These are phyloP conservation scores for Globisporangium apiculatum DNA, from an alignment of 352 stramenopile genomes.

Conservation along the genomic window DNA sequence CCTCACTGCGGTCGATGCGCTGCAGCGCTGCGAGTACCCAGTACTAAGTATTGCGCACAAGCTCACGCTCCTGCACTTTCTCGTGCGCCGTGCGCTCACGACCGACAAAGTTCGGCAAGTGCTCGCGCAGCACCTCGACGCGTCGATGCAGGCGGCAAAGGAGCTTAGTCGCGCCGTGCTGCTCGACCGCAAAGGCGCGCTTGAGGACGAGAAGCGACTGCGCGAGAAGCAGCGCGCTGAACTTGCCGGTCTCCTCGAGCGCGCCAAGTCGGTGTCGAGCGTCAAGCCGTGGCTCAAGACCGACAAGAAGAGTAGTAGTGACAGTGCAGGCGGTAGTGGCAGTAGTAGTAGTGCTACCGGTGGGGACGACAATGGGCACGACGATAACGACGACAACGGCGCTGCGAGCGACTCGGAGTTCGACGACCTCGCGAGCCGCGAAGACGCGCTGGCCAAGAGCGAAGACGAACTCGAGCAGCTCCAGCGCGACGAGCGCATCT, in stretches of 20 bases:
- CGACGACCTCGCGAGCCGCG: constrained; percentile 47
- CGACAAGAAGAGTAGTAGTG: constrained; percentile 33
- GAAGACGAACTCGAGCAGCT: constrained; percentile 72
- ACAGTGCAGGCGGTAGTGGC: too few species aligned
- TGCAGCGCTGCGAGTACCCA: constrained; percentile 50
- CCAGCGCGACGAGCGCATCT: constrained; percentile 55
- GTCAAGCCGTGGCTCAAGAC: constrained; percentile 53
- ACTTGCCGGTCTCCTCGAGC: constrained; percentile 35
- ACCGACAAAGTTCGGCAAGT: constrained; percentile 64
- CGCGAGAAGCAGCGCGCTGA: constrained; percentile 68
- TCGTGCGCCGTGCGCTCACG: constrained; percentile 44
- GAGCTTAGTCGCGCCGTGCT: constrained; percentile 66
- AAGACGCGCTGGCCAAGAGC: constrained; percentile 57
- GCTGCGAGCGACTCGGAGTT: constrained; percentile 53
- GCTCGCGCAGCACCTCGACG: constrained; percentile 49
- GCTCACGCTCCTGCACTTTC: constrained; percentile 60
- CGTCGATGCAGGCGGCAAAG: constrained; percentile 54
- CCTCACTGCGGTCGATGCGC: constrained; percentile 28
- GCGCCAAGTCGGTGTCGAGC: constrained; percentile 33
- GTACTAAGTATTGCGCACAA: constrained; percentile 52
- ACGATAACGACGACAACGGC: constrained; percentile 28
- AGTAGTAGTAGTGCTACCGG: constrained; percentile 7
- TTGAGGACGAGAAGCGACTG: constrained; percentile 80
- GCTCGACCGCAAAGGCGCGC: constrained; percentile 48
- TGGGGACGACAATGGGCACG: constrained; percentile 20